Base-by-base conservation (phyloP, 73 alveolate species). In the Stentor roeselii region DNA sequence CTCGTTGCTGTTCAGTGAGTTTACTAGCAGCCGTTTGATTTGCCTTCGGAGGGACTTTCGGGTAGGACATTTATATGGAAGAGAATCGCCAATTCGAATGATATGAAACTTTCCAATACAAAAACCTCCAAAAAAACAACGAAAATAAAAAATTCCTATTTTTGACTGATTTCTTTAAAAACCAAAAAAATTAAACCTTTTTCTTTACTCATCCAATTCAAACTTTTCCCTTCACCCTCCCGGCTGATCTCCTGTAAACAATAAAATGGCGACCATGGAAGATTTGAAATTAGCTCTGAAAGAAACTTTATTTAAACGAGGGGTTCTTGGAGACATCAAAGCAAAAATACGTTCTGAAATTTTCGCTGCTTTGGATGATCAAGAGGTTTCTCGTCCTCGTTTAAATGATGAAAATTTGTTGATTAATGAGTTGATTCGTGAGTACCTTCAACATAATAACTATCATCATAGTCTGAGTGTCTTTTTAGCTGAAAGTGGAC, bases 341-440 rank as follows among this genome's bases (percentile, higher is more conserved):
- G 99, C 99, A 0, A 87, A 89, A 82, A 93, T 96, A 82, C 91
- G 99, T 92, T 93, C 98, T 61, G 98, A 91, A 80, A 95, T 96
- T 36, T 96, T 95, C 87, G 92, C 93, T 58, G 96, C 99, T 36
- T 84, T 96, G 32, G 98, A 96, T 87, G 94, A 93, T 75, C 91
- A 92, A 59, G 92, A 95, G 27, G 37, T 86, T 37, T 94, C 92
- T 6, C 95, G 94, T 83, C 97, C 99, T 14, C 80, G 95, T 77
- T 90, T 95, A 38, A 85, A 98, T 3, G 86, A 94, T 83, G 99
- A 96, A 87, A 96, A 96, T 89, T 60, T 95, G 90, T 89, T 96
- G 3, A 96, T 96, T 35, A 96, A 96, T 94, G 99, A 95, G 60
- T 89, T 96, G 93, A 96, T 96, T 76, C 92, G 98, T 86, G 99